Evolutionary conservation across 1,284 basidiomycete genomes (phyloP).

Genomic region (Ganoderma resinaceum): DNA sequence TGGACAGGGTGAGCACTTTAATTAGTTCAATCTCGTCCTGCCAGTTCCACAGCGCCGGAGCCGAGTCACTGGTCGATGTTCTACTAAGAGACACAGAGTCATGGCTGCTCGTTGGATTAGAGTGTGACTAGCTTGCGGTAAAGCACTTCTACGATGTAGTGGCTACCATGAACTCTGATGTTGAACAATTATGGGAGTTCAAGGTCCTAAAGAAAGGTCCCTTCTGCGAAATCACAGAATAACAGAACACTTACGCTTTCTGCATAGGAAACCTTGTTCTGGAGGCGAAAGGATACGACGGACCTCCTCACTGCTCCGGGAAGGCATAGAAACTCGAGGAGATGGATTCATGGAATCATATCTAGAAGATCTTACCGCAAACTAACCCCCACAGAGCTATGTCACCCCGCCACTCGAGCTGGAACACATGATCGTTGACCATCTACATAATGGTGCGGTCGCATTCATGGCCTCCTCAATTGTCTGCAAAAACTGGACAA

Average conservation of each 20-base stretch:
- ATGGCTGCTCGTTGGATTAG: too few relatives aligned
- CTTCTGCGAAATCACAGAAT: not conserved
- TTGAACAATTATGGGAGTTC: not conserved
- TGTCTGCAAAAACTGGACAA: slow-evolving; percentile 3
- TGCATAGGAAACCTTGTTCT: not conserved
- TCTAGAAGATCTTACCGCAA: not conserved
- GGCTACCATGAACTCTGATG: not conserved
- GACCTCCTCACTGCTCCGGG: not conserved
- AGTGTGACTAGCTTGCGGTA: not conserved
- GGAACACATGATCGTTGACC: not conserved
- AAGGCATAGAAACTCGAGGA: not conserved
- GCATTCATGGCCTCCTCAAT: not conserved
- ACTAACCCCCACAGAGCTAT: not conserved
- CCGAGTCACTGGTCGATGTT: too few relatives aligned
- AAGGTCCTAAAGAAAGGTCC: not conserved
- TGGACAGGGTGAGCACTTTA: too few relatives aligned
- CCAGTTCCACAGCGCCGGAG: too few relatives aligned
- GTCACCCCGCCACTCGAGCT: slow-evolving; percentile 5
- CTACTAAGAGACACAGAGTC: too few relatives aligned
- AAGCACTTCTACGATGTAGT: not conserved
- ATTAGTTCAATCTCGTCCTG: too few relatives aligned
- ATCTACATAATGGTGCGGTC: not conserved
- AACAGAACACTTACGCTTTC: too few relatives aligned
- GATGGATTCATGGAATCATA: not conserved
- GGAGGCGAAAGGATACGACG: not conserved